Evolutionary conservation across 208 protist species (phyloP), one percentile per base, ranked within the genome.

Genomic region (Leishmania guyanensis): DNA sequence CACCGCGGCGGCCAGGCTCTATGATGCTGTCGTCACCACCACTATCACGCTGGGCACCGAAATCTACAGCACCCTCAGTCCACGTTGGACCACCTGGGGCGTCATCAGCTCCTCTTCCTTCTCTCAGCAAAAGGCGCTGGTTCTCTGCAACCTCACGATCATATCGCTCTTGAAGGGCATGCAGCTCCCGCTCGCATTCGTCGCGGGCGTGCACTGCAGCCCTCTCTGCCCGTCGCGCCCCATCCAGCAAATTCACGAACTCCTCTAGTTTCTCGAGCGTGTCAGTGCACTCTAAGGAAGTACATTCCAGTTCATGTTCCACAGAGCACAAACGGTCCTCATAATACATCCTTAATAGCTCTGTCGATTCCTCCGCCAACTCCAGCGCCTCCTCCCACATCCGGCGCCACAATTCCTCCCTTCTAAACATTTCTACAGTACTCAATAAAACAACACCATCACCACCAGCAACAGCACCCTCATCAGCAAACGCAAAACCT

Each of bases 201-300:
- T 94, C 86, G 0, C 90, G 72, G 0, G 79, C 36, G 8, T 80
- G 62, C 22, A 93, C 64, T 1, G 90, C 92, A 5, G 89, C 80
- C 43, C 79, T 77, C 82, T 96, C 92, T 20, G 84, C 79, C 12
- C 88, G 87, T 0, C 91, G 84, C 26, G 92, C 84, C 1, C 83
- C 83, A 78, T 94, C 92, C 36, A 94, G 79, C 22, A 96, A 66
- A 0, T 66, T 72, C 16, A 94, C 89, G 71, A 94, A 92, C 78
- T 96, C 90, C 78, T 96, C 92, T 29, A 96, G 79, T 58, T 90
- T 88, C 72, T 90, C 88, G 26, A 95, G 84, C 0, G 84, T 90
- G 12, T 89, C 84, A 0, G 82, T 86, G 72, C 88, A 80, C 53
- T 93, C 88, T 4, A 22, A 36, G 8, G 39, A 33, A 1, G 46